phyloP scores from a whole-genome alignment of 176 grass and related monocot species.

The Avena atlantica region DNA sequence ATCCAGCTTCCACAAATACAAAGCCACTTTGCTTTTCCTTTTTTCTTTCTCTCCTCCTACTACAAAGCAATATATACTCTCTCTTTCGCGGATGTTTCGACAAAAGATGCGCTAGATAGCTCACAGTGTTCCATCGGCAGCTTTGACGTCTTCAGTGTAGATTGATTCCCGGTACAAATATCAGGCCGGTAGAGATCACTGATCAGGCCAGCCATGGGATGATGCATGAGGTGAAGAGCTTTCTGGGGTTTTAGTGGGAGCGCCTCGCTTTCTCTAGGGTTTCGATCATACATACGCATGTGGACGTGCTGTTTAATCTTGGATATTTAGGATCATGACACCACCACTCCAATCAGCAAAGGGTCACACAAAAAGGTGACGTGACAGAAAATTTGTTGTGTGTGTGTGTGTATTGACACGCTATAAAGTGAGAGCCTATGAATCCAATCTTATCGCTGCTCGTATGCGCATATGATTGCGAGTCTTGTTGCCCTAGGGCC shows the following conservation, averaged over 20 bases:
- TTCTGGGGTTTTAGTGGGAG: conserved; percentile 59
- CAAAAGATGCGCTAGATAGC: conserved; percentile 47
- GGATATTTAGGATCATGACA: conserved; percentile 62
- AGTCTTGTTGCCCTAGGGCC: conserved; percentile 40
- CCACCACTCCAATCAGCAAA: conserved; percentile 63
- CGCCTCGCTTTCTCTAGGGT: conserved; percentile 40
- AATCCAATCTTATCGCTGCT: conserved; percentile 59
- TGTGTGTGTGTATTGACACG: conserved; percentile 43
- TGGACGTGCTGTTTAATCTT: conserved; percentile 53
- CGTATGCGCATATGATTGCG: conserved; percentile 57
- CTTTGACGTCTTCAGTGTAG: conserved; percentile 41
- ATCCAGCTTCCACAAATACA: conserved; percentile 58
- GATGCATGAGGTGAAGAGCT: conserved; percentile 19
- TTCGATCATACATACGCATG: conserved; percentile 37
- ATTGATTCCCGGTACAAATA: conserved; percentile 41
- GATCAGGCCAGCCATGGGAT: not conserved
- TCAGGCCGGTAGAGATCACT: conserved; percentile 3
- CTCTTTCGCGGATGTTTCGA: conserved; percentile 48
- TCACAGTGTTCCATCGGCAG: conserved; percentile 30
- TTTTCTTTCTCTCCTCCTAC: not conserved
- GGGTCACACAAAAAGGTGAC: conserved; percentile 53
- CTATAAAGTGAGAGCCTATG: conserved; percentile 53
- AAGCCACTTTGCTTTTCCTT: conserved; percentile 58
- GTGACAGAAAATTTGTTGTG: conserved; percentile 40
- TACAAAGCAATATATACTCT: conserved; percentile 25